phyloP scores from a whole-genome alignment of 805 yeast genomes.

The Kodamaea neixiangensis region DNA sequence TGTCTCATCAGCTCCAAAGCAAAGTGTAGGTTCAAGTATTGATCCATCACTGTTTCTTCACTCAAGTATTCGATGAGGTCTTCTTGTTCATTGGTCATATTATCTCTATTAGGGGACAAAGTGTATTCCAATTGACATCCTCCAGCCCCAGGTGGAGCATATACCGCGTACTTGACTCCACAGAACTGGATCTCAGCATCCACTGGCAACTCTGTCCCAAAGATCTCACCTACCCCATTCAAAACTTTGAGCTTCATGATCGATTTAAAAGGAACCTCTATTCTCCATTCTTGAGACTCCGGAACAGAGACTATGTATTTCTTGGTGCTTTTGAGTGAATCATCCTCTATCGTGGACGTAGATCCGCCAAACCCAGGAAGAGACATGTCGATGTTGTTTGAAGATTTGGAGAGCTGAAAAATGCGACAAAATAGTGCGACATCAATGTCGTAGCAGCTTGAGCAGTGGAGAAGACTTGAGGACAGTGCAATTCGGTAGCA shows the following conservation, averaged over 20 bases:
- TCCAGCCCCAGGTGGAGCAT: conserved; percentile 46
- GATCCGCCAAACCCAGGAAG: conserved; percentile 21
- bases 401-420: neutral
- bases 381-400: conserved; percentile 14
- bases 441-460: neutral
- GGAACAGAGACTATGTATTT: conserved; percentile 27
- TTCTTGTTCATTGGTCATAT: conserved; percentile 34
- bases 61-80: conserved; percentile 61
- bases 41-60: conserved; percentile 68
- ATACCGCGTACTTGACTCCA: conserved; percentile 41
- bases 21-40: conserved; percentile 69
- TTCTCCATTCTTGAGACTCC: conserved; percentile 68
- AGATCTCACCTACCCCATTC: conserved; percentile 82
- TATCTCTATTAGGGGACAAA: conserved; percentile 25
- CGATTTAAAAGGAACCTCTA: conserved; percentile 61
- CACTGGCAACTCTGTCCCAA: conserved; percentile 87
- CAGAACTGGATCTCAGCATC: conserved; percentile 51
- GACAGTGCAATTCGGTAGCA: no score
- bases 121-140: conserved; percentile 64
- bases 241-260: conserved; percentile 51
- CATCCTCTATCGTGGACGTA: conserved; percentile 11
- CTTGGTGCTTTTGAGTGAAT: conserved; percentile 3
- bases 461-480: no score
- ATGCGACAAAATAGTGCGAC: neutral
- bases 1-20: conserved; percentile 61